Percentiles rank a stretch among this genome's conserved stretches.
These are phyloP conservation scores for Pseudocercospora ulei DNA, from an alignment of 2,329 filamentous ascomycete species.

Conservation along the genomic window DNA sequence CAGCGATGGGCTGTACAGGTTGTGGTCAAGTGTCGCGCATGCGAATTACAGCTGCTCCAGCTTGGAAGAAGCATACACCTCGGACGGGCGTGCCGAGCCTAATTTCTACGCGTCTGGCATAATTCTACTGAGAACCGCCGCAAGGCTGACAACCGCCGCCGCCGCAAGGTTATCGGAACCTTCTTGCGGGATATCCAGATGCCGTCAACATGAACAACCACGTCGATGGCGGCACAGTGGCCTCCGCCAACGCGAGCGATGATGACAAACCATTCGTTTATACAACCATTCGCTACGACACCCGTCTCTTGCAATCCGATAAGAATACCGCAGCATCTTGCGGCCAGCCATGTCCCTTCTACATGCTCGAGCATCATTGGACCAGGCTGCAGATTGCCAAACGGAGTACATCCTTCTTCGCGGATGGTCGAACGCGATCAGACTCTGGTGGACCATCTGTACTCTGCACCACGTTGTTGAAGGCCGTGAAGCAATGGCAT, in stretches of 20 bases:
- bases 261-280: conserved; percentile 21
- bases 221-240: conserved; percentile 11
- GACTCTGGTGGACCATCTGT: conserved; percentile 39
- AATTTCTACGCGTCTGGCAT: too few relatives aligned
- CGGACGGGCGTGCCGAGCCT: too few relatives aligned
- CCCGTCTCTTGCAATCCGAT: conserved; percentile 40
- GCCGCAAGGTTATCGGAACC: too few relatives aligned
- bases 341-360: conserved; percentile 34
- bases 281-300: conserved; percentile 51
- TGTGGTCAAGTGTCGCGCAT: conserved; percentile 1
- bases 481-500: conserved; percentile 32
- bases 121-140: conserved; percentile 3
- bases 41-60: conserved; percentile 2
- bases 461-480: conserved; percentile 30
- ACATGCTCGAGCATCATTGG: conserved; percentile 35
- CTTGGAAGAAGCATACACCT: conserved; percentile 2
- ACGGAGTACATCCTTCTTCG: conserved; percentile 54
- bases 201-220: conserved; percentile 21
- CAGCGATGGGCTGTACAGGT: neutral
- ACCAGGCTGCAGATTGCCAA: conserved; percentile 39
- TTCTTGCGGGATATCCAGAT: conserved; percentile 4
- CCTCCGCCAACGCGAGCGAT: conserved; percentile 7
- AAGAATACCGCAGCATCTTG: conserved; percentile 28
- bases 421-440: conserved; percentile 56
- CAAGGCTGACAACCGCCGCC: neutral